Evolutionary conservation across 2,329 filamentous ascomycete genomes (phyloP), one percentile per base, ranked within the genome.

Genomic region (Aschersonia sp.): DNA sequence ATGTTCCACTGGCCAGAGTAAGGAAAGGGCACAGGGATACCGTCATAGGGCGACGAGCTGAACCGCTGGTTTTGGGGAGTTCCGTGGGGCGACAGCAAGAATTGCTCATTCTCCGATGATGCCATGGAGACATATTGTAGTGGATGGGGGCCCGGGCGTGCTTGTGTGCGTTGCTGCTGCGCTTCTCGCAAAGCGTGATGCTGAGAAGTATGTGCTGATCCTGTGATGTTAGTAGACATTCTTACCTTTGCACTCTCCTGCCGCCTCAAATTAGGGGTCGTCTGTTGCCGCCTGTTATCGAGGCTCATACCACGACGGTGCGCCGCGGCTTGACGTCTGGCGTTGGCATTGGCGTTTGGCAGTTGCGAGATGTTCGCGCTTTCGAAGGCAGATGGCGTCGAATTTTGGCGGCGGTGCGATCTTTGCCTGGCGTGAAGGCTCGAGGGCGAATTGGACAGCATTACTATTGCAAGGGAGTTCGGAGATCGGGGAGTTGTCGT

Each of bases 251-350:
- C 56, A 46, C 58, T 56, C 53, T 63, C 62, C 59, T 58, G 62
- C 58, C 56, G 50, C 54, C 54, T 46, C 53, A 58, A 54, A 46
- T 54, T 53, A 46, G 57, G 51, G 47, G 55, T 51, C 51, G 55
- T 52, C 43, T 74, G 72, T 66, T 76, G 75, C 67, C 74, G 73
- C 68, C 79, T 71, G 55, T 78, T 84, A 68, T 94, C 87, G 58
- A 94, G 74, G 69, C 85, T 92, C 69, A 89, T 79, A 60, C 88
- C 89, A 64, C 87, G 78, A 67, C 87, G 82, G 68, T 94, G 86
- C 63, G 73, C 70, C 57, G 69, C 60, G 57, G 60, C 63, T 49
- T 55, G 58, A 52, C 63, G 67, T 52, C 61, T 63, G 53, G 63
- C 63, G 60, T 50, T 63, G 62, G 66, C 71, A 37, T 37, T 37